A percentile compares a stretch with the other conserved stretches of the same genome.
Conservation (phyloP, 257 asterid genomes). For the Primulina huaijiensis region DNA sequence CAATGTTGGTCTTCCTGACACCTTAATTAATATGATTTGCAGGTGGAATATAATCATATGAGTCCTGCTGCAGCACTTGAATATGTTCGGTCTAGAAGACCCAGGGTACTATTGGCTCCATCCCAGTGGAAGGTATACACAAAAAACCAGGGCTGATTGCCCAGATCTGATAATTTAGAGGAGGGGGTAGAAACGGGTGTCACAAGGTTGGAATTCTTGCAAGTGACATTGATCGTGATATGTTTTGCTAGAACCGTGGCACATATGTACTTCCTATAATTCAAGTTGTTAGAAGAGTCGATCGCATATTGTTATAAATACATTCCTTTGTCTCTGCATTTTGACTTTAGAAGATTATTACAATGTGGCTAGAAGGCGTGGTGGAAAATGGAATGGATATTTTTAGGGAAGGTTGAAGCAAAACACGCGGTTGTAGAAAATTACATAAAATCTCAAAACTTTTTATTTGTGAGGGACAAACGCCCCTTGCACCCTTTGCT, state of each 20-base stretch:
- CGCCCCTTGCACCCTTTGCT: neutral
- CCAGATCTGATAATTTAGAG: neutral
- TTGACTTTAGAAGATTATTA: no score
- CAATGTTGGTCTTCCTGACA: neutral
- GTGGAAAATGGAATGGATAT: neutral
- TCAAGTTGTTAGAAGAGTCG: neutral
- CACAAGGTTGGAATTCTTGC: neutral
- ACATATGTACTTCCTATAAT: neutral
- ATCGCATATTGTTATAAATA: neutral
- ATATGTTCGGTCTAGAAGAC: conserved; percentile 78
- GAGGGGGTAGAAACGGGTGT: neutral
- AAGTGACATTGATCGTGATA: neutral
- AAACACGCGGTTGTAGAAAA: neutral
- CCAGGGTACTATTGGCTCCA: conserved; percentile 83
- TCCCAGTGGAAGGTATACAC: conserved; percentile 77
- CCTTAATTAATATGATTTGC: conserved; percentile 25
- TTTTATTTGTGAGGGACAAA: neutral
- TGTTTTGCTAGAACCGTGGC: neutral
- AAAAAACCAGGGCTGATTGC: neutral
- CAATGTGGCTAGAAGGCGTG: neutral
- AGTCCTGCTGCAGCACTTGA: conserved; percentile 78
- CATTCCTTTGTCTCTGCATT: neutral
- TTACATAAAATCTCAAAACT: neutral
- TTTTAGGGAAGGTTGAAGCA: neutral
- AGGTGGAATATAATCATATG: conserved; percentile 85